phyloP scores from a whole-genome alignment of 371 early-diverging fungal species.

The Zychaea mexicana region DNA sequence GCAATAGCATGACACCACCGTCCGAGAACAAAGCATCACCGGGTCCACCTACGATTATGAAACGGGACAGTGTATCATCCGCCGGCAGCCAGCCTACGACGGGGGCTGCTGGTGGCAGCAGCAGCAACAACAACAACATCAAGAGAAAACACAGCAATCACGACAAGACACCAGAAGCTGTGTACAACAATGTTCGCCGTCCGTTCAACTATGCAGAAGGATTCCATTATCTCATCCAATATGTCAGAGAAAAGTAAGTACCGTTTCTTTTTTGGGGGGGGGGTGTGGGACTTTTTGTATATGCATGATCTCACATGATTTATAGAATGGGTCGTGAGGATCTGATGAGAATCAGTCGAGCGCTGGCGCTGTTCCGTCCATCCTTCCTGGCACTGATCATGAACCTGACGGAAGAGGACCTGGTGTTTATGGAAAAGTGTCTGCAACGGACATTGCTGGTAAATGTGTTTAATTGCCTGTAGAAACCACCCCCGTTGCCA shows the following conservation, averaged over 20 bases:
- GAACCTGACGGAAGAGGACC: constrained; percentile 89
- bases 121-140: constrained; percentile 36
- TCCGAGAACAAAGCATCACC: constrained; percentile 64
- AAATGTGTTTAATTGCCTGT: constrained; percentile 20
- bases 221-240: constrained; percentile 81
- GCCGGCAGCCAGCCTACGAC: not conserved
- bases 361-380: constrained; percentile 87
- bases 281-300: constrained; percentile 18
- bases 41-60: constrained; percentile 51
- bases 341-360: constrained; percentile 84
- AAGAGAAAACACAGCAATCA: not conserved
- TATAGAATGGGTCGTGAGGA: constrained; percentile 83
- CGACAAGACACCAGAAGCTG: constrained; percentile 57
- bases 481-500: not conserved
- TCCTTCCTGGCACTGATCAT: constrained; percentile 88
- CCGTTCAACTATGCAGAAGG: constrained; percentile 90
- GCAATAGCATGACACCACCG: constrained; percentile 9
- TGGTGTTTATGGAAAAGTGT: constrained; percentile 89
- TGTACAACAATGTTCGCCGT: constrained; percentile 72
- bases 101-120: no score
- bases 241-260: constrained; percentile 74
- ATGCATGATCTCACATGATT: constrained; percentile 8
- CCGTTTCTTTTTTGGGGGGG: no score
- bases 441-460: constrained; percentile 83
- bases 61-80: constrained; percentile 35